Evolutionary conservation across 2,329 filamentous ascomycete genomes (phyloP).

Genomic region (Ceratocystis albifundus): DNA sequence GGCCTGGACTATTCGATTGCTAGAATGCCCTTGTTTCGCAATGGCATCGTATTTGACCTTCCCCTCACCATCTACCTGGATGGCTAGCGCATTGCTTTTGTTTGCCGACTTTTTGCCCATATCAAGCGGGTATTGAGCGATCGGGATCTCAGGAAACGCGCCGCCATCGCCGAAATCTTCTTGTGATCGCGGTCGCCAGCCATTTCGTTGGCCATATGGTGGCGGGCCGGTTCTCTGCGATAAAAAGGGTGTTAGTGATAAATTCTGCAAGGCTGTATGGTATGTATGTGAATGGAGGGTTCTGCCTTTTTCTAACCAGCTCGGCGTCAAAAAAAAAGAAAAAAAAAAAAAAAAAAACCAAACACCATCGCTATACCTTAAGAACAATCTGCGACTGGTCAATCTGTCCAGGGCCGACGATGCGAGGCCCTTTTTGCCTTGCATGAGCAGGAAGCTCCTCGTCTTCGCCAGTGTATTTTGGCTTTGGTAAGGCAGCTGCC

Average conservation of each 20-base stretch:
- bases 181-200: conserved; percentile 78
- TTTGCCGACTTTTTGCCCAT: conserved; percentile 73
- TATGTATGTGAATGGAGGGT: neutral
- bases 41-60: conserved; percentile 97
- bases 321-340: neutral
- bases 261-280: neutral
- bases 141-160: conserved; percentile 83
- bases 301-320: neutral
- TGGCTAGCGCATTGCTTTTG: conserved; percentile 75
- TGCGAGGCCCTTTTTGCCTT: conserved; percentile 67
- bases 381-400: conserved; percentile 79
- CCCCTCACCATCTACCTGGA: conserved; percentile 81
- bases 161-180: conserved; percentile 96
- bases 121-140: conserved; percentile 90
- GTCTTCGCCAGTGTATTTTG: conserved; percentile 81
- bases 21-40: conserved; percentile 74
- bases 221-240: conserved; percentile 66
- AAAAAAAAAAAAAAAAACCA: too few relatives aligned
- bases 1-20: conserved; percentile 76
- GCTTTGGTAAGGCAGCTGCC: conserved; percentile 70
- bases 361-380: conserved; percentile 40
- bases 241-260: conserved; percentile 14
- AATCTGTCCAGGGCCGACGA: conserved; percentile 66
- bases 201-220: conserved; percentile 71
- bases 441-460: conserved; percentile 64